Conservation (phyloP, 2,329 filamentous ascomycete genomes). For the Alternaria postmessia region DNA sequence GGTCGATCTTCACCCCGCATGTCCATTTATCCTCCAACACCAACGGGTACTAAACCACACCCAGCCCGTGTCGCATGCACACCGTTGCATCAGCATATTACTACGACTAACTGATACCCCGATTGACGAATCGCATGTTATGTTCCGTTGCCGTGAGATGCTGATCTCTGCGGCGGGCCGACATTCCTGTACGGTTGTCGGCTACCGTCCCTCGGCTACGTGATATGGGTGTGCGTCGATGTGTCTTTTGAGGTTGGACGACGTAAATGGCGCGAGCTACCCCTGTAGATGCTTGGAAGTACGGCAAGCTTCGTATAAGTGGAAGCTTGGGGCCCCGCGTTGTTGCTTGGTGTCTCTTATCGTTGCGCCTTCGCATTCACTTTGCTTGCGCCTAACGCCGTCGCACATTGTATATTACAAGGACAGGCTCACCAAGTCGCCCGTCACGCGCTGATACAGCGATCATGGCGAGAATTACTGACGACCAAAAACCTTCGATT, state of each 20-base stretch:
- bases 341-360: slow-evolving; percentile 16
- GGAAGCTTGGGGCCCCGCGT: slow-evolving; percentile 20
- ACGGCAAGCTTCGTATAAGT: slow-evolving; percentile 28
- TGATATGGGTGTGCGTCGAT: not conserved
- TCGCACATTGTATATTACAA: not conserved
- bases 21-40: slow-evolving; percentile 5
- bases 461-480: slow-evolving; percentile 30
- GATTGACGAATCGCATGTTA: not conserved
- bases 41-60: slow-evolving; percentile 2
- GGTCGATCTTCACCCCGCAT: slow-evolving; percentile 17
- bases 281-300: not conserved
- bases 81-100: slow-evolving; percentile 8
- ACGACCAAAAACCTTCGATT: slow-evolving; percentile 30
- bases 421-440: not conserved
- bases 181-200: slow-evolving; percentile 10
- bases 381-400: not conserved
- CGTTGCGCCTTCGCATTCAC: not conserved
- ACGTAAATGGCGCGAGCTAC: slow-evolving; percentile 19
- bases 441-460: not conserved
- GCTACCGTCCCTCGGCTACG: not conserved
- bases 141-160: not conserved
- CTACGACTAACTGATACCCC: not conserved
- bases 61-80: not conserved
- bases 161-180: slow-evolving; percentile 6
- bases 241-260: not conserved